These are phyloP conservation scores for Candida neerlandica DNA, from an alignment of 1,139 yeast species.

Conservation along the genomic window DNA sequence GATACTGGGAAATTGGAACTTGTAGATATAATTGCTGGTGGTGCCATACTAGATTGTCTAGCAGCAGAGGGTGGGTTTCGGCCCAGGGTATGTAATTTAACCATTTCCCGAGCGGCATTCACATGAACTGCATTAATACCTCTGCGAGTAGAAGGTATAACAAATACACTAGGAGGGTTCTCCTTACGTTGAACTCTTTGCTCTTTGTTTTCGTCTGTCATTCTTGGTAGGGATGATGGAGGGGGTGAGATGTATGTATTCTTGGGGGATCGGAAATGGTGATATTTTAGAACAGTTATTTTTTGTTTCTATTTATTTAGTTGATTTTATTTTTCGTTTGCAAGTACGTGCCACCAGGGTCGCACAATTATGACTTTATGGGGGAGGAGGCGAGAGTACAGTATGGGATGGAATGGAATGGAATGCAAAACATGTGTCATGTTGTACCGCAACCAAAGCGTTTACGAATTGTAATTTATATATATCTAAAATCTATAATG, in stretches of 20 bases:
- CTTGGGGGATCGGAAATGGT: background rate
- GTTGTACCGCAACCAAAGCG: too few relatives aligned
- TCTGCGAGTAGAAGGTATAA: slow-evolving; percentile 8
- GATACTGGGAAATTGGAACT: background rate
- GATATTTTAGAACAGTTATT: background rate
- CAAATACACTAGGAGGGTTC: slow-evolving; percentile 6
- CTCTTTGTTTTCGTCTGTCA: slow-evolving; percentile 2
- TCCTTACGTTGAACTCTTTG: background rate
- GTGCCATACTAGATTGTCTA: slow-evolving; percentile 10
- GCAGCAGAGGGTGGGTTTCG: slow-evolving; percentile 35
- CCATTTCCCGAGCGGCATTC: slow-evolving; percentile 68
- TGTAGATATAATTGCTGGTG: background rate
- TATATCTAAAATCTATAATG: background rate
- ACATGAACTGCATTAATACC: slow-evolving; percentile 61
- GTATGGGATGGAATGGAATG: too few relatives aligned
- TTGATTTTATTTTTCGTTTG: background rate
- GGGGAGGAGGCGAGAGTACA: too few relatives aligned
- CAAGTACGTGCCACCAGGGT: background rate
- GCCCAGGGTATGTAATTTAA: slow-evolving; percentile 41
- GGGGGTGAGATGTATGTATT: background rate
- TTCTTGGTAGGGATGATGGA: too few relatives aligned
- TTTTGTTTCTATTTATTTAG: background rate
- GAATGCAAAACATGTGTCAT: too few relatives aligned
- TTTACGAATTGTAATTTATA: too few relatives aligned
- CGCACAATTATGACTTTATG: background rate